Evolutionary conservation across 1,139 yeast genomes (phyloP).

Genomic region (Pichia sp.): DNA sequence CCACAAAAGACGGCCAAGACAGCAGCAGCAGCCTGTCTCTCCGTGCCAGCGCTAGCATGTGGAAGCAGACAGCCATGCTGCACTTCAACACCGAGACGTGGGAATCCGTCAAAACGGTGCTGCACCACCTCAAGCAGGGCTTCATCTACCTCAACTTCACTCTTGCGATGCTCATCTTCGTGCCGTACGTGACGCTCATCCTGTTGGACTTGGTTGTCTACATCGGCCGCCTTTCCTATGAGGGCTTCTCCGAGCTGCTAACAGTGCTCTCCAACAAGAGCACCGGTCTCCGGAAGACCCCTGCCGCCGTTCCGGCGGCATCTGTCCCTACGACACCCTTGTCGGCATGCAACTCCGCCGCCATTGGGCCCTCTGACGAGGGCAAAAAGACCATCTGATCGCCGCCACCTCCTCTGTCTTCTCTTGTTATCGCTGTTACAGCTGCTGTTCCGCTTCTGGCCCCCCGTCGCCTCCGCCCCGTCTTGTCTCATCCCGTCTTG

Average conservation of each 20-base stretch:
- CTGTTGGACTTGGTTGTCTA: constrained; percentile 26
- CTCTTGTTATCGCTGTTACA: not conserved
- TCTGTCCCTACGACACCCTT: not conserved
- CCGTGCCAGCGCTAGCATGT: not conserved
- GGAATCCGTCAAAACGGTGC: not conserved
- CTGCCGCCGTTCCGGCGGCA: too few species aligned
- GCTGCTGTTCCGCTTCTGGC: not conserved
- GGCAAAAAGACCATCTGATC: not conserved
- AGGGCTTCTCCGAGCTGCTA: not conserved
- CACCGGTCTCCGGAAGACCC: too few species aligned
- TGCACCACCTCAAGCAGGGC: constrained; percentile 17
- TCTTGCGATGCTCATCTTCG: constrained; percentile 18
- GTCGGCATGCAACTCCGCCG: not conserved
- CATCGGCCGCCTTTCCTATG: constrained; percentile 21
- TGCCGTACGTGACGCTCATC: constrained; percentile 25
- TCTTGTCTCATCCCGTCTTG: not conserved
- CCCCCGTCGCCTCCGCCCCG: not conserved
- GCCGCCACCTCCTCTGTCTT: not conserved
- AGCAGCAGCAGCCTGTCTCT: too few species aligned
- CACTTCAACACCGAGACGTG: constrained; percentile 1
- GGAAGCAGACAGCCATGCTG: not conserved
- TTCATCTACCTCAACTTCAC: constrained; percentile 24
- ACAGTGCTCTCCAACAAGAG: not conserved
- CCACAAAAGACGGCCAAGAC: too few species aligned
- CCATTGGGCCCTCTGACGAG: not conserved